Base-by-base conservation (phyloP, 495 filamentous ascomycete species). In the Hypoxylon crocopeplum region DNA sequence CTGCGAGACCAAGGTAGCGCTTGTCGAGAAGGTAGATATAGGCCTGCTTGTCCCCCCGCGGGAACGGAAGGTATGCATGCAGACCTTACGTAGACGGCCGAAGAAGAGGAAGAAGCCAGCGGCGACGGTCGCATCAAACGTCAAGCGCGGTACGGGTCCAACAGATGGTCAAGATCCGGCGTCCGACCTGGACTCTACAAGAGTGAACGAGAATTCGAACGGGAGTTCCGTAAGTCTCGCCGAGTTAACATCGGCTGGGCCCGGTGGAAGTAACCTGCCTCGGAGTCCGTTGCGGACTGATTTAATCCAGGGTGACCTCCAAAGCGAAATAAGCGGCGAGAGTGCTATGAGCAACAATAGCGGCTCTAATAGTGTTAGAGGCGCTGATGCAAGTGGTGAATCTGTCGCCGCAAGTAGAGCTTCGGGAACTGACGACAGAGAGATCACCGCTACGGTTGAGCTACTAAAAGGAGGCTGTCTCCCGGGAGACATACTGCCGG, bases 371-470 rank as follows among this genome's bases (percentile, higher is more conserved):
- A 79, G 72, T 48, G 66, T 55, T 30, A 63, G 62, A 13, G 77
- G 67, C 6, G 56, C 58, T 20, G 75, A 78, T 54, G 53, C 56
- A 4, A 72, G 58, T 54, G 68, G 49, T n/a, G 68, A 70, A 20
- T 68, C 68, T 5, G 54, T 54, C 10, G 65, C 68, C 7, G 65
- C 47, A 42, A 68, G 65, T 25, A 70, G 45, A 36, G 22, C 56
- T 5, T 68, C 68, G 20, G 68, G 68, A 16, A 32, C 50, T 34
- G 73, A 76, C 20, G 77, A 77, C 8, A 88, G 89, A 68, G 92
- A 85, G 29, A 96, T 97, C 62, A 92, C 88, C 0, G 89, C 92
- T 29, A 93, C 86, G n/a, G 83, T 94, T 41, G 90, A 97, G 65
- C 72, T 96, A 16, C 74, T 87, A 39, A 89, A 88, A 73, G 86